These are phyloP conservation scores for Microsporum canis DNA, from an alignment of 2,329 filamentous ascomycete genomes.

Conservation along the genomic window DNA sequence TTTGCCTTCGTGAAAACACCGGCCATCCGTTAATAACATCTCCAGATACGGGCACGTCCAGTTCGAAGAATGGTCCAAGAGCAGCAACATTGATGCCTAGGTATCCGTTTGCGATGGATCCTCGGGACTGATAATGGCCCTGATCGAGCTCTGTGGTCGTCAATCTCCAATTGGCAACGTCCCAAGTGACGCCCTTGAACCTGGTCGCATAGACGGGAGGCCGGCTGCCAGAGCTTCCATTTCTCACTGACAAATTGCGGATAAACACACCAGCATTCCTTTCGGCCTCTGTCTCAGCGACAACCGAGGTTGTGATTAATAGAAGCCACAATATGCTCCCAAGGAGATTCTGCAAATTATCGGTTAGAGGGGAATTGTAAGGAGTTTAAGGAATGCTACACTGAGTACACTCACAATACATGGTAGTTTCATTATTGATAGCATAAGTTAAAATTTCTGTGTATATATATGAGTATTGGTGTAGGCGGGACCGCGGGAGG, in stretches of 20 bases:
- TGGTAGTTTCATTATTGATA: background rate
- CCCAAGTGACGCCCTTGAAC: slow-evolving; percentile 46
- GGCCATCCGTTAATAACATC: slow-evolving; percentile 57
- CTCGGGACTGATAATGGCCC: slow-evolving; percentile 50
- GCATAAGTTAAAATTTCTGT: background rate
- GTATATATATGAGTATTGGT: background rate
- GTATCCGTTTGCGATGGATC: slow-evolving; percentile 53
- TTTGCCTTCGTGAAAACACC: slow-evolving; percentile 50
- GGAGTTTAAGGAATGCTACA: background rate
- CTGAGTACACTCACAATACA: background rate
- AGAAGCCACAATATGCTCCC: slow-evolving; percentile 7
- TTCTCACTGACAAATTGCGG: slow-evolving; percentile 5
- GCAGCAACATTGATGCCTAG: slow-evolving; percentile 53
- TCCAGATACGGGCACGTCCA: slow-evolving; percentile 40
- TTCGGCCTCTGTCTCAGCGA: slow-evolving; percentile 4
- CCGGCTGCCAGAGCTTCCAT: background rate
- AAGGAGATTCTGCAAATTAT: background rate
- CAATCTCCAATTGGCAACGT: slow-evolving; percentile 47
- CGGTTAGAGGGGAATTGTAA: background rate
- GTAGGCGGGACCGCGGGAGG: background rate
- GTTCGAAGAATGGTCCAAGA: slow-evolving; percentile 53
- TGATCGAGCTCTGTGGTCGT: slow-evolving; percentile 44
- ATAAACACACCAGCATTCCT: slow-evolving; percentile 6
- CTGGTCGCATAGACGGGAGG: slow-evolving; percentile 35
- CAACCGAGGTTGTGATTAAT: background rate